phyloP scores from a whole-genome alignment of 2,329 filamentous ascomycete genomes.

The Knufia fluminis region DNA sequence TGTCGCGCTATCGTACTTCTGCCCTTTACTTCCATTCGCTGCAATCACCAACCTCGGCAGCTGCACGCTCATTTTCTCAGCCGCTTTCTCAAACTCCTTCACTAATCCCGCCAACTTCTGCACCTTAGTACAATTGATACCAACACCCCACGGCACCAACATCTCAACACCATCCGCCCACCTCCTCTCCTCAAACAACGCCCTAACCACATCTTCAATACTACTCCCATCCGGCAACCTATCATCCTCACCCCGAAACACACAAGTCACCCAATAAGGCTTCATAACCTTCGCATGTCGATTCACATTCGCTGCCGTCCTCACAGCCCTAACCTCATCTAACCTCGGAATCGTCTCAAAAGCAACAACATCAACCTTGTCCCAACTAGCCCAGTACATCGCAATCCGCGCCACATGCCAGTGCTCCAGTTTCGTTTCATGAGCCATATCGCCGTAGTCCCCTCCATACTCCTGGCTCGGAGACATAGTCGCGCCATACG shows the following conservation, averaged over 20 bases:
- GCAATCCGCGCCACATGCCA: conserved; percentile 52
- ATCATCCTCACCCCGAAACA: conserved; percentile 50
- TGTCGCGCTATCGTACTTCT: conserved; percentile 56
- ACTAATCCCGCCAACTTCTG: conserved; percentile 26
- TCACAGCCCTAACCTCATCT: conserved; percentile 53
- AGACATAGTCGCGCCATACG: conserved; percentile 58
- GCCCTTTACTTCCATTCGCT: conserved; percentile 59
- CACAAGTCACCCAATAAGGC: conserved; percentile 54
- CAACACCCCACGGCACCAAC: conserved; percentile 49
- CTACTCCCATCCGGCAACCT: conserved; percentile 48
- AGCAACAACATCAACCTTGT: conserved; percentile 47
- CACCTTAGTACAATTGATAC: conserved; percentile 54
- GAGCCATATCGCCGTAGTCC: conserved; percentile 42
- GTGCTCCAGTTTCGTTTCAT: conserved; percentile 35
- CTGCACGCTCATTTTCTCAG: conserved; percentile 28
- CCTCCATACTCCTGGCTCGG: conserved; percentile 59
- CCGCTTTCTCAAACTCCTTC: conserved; percentile 29
- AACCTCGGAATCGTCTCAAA: conserved; percentile 58
- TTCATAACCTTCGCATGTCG: conserved; percentile 16
- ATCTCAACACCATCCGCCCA: conserved; percentile 8
- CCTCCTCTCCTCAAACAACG: conserved; percentile 26
- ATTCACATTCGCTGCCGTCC: conserved; percentile 33
- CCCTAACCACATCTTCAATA: conserved; percentile 35
- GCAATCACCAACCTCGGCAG: conserved; percentile 53
- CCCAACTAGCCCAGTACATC: conserved; percentile 40